These are phyloP conservation scores for Gracilaria vermiculophylla DNA, from an alignment of 23 red algal genomes.

Conservation along the genomic window DNA sequence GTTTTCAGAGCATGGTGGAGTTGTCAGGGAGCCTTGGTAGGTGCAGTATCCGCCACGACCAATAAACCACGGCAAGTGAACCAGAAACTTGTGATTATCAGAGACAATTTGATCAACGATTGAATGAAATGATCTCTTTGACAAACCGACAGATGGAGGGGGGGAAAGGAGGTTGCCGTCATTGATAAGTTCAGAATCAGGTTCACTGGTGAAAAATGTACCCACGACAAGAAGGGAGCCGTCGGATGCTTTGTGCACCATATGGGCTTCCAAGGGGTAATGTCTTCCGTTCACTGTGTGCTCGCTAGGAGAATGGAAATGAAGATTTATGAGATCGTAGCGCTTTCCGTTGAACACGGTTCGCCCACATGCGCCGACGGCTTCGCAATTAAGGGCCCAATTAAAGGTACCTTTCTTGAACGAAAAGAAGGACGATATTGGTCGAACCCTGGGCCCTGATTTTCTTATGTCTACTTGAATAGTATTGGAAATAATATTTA, in stretches of 20 bases:
- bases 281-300: constrained; percentile 35
- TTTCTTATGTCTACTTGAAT: not conserved
- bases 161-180: not conserved
- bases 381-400: constrained; percentile 6
- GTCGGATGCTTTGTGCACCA: constrained; percentile 22
- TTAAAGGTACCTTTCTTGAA: constrained; percentile 2
- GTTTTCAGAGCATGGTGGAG: constrained; percentile 55
- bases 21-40: constrained; percentile 60
- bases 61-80: not conserved
- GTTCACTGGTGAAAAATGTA: not conserved
- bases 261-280: constrained; percentile 42
- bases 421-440: not conserved
- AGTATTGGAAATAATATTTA: not conserved
- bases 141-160: not conserved
- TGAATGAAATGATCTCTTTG: not conserved
- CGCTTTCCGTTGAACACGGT: constrained; percentile 9
- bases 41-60: constrained; percentile 20
- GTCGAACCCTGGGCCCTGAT: not conserved
- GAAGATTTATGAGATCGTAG: constrained; percentile 17
- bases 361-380: not conserved
- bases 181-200: not conserved
- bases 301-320: constrained; percentile 39
- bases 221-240: not conserved
- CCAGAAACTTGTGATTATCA: not conserved
- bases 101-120: not conserved